Percentiles rank a stretch among this genome's conserved stretches.
Conservation (phyloP, 208 protist species). For the Naegleria gruberi region DNA sequence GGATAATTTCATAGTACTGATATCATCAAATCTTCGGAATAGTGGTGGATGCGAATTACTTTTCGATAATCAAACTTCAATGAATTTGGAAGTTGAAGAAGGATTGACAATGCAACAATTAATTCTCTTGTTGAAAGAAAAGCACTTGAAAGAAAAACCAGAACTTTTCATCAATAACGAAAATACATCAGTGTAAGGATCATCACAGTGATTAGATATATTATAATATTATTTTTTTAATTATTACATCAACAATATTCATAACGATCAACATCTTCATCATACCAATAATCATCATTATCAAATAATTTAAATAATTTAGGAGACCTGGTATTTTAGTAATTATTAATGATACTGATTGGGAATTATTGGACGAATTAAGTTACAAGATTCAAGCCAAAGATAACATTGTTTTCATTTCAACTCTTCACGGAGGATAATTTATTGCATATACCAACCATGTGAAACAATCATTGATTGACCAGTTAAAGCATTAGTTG, state of each 20-base stretch:
- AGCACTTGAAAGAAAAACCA: conserved; percentile 7
- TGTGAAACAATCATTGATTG: conserved; percentile 40
- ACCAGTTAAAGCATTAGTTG: conserved; percentile 40
- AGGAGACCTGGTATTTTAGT: conserved; percentile 77
- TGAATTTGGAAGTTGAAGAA: conserved; percentile 4
- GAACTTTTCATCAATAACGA: background rate
- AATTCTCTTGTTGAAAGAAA: background rate
- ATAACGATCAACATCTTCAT: too few species aligned
- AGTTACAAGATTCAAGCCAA: conserved; percentile 63
- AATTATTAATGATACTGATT: conserved; percentile 81
- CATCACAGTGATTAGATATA: background rate
- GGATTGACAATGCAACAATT: background rate
- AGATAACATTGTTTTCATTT: conserved; percentile 80
- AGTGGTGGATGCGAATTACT: conserved; percentile 20
- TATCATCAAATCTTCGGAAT: background rate
- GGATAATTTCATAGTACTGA: background rate
- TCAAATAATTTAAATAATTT: too few species aligned
- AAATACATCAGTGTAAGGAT: background rate
- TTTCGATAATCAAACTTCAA: background rate
- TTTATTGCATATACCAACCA: conserved; percentile 48
- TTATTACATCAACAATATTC: too few species aligned
- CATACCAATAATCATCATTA: too few species aligned
- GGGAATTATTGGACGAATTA: conserved; percentile 71
- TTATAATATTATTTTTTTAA: too few species aligned
- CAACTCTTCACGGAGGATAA: conserved; percentile 83